Conservation (phyloP, 2,329 filamentous ascomycete species). For the Aureobasidium sp. region DNA sequence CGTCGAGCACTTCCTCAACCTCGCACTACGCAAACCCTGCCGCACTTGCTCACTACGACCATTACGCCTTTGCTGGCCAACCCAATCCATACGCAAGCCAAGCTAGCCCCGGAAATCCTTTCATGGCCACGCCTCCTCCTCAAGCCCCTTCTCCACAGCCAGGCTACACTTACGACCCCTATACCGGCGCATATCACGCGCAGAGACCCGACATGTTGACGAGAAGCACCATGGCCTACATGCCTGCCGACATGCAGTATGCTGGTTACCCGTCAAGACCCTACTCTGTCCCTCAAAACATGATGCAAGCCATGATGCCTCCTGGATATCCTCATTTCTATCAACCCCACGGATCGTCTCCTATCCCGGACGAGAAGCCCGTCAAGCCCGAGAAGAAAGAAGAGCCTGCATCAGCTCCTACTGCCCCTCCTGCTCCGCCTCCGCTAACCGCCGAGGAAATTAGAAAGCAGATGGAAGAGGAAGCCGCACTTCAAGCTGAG, state of each 20-base stretch:
- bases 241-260: not conserved
- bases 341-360: not conserved
- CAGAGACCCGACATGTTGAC: not conserved
- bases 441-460: conserved; percentile 19
- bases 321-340: not conserved
- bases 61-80: conserved; percentile 21
- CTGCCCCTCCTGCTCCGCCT: conserved; percentile 18
- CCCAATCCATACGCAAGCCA: conserved; percentile 29
- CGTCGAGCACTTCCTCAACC: conserved; percentile 23
- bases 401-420: conserved; percentile 18
- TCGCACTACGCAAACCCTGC: not conserved
- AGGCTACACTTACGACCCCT: conserved; percentile 16
- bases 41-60: conserved; percentile 10
- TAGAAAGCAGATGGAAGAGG: conserved; percentile 26
- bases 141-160: not conserved
- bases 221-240: not conserved
- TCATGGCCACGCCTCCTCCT: conserved; percentile 13
- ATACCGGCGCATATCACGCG: not conserved
- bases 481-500: conserved; percentile 21
- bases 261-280: not conserved
- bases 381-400: not conserved
- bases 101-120: conserved; percentile 22
- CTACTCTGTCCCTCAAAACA: conserved; percentile 16
- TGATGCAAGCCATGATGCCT: conserved; percentile 17
- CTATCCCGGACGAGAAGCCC: not conserved